Percentiles rank a stretch among this genome's conserved stretches.
Evolutionary conservation across 805 yeast species (phyloP).

Genomic region (Kazachstania kunashirensis): DNA sequence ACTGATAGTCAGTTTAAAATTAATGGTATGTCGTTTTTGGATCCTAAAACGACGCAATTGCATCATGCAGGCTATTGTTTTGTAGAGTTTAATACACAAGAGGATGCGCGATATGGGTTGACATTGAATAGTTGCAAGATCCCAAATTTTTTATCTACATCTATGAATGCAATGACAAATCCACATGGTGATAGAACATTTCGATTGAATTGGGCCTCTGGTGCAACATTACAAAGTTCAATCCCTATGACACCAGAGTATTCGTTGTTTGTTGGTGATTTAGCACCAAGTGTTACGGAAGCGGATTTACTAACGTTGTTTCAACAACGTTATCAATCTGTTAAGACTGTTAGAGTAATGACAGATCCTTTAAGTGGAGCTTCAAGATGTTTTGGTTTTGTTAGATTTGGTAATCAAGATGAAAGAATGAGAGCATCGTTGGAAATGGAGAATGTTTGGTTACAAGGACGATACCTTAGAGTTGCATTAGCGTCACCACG

Average conservation of each 20-base stretch:
- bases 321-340: conserved; percentile 54
- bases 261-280: conserved; percentile 75
- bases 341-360: conserved; percentile 76
- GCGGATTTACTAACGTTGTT: conserved; percentile 66
- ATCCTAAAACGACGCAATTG: conserved; percentile 26
- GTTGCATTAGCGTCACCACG: conserved; percentile 44
- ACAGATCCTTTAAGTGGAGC: conserved; percentile 74
- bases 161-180: conserved; percentile 21
- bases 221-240: conserved; percentile 65
- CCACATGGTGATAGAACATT: conserved; percentile 46
- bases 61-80: conserved; percentile 64
- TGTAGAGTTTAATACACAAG: conserved; percentile 59
- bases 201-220: conserved; percentile 76
- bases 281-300: conserved; percentile 69
- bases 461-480: conserved; percentile 66
- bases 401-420: conserved; percentile 58
- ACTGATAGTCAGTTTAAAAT: conserved; percentile 14
- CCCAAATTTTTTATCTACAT: conserved; percentile 36
- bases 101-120: conserved; percentile 61
- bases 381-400: conserved; percentile 74
- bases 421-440: conserved; percentile 59
- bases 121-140: conserved; percentile 55
- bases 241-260: conserved; percentile 66
- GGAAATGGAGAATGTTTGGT: conserved; percentile 74
- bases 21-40: conserved; percentile 27